Conservation (phyloP, 2,329 filamentous ascomycete genomes). For the Endoconidiophora polonica region DNA sequence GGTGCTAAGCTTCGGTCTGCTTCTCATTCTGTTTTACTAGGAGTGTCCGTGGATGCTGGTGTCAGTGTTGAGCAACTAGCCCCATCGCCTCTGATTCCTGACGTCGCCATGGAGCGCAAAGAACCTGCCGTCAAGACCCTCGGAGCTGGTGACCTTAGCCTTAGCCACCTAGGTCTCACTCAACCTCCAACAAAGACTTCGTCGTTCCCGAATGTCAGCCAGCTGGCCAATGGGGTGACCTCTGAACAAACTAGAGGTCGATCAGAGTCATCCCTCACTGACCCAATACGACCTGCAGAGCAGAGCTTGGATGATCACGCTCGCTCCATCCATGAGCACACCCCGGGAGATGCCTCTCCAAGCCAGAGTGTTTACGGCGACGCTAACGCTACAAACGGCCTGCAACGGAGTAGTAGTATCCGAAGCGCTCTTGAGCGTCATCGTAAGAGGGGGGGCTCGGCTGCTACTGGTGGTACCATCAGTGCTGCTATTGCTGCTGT, state of each 20-base stretch:
- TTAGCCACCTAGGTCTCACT: constrained; percentile 71
- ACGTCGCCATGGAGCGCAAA: constrained; percentile 32
- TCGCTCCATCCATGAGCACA: constrained; percentile 14
- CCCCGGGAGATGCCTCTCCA: constrained; percentile 3
- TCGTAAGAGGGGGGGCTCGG: constrained; percentile 71
- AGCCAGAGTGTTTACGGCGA: constrained; percentile 11
- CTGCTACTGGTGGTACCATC: constrained; percentile 50
- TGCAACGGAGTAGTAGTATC: constrained; percentile 50
- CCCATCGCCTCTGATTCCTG: neutral
- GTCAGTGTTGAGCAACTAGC: constrained; percentile 7
- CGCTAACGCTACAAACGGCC: constrained; percentile 17
- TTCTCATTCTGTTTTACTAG: constrained; percentile 21
- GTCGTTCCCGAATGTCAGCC: neutral
- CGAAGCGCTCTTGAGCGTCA: constrained; percentile 44
- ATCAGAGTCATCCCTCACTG: constrained; percentile 43
- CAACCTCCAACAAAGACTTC: constrained; percentile 24
- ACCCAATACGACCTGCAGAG: constrained; percentile 21
- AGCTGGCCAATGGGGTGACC: neutral
- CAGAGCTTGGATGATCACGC: constrained; percentile 21
- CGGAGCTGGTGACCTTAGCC: constrained; percentile 72
- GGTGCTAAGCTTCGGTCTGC: constrained; percentile 15
- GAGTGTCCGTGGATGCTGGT: neutral
- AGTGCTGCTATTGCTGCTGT: constrained; percentile 57
- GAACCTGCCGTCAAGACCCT: constrained; percentile 76
- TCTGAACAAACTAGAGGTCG: constrained; percentile 23